Base-by-base conservation (phyloP, 2,329 filamentous ascomycete species). In the Coniochaeta hoffmannii region DNA sequence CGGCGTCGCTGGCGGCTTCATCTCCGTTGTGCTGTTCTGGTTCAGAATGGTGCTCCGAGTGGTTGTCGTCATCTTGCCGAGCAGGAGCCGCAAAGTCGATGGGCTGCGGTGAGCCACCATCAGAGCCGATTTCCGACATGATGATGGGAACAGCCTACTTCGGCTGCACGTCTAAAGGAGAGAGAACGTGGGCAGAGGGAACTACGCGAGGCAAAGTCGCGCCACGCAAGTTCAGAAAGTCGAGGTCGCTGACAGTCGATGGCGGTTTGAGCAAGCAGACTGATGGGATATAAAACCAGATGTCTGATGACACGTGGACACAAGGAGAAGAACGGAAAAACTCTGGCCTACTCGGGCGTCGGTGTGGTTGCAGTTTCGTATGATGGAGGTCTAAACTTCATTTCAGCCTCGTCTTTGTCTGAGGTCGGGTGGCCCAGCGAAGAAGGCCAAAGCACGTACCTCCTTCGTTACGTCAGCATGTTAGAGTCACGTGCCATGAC, bases 331-430 rank as follows among this genome's bases (percentile, higher is more conserved):
- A 11, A 41, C 9, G 17, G 7, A 11, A 28, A 4, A 28, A 14
- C 19, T 11, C 15, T 46, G 6, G 6, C 11, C 19, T 10, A 12
- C 15, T 8, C 15, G 19, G n/a, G 14, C 19, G 41, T 46, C 19
- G 41, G 24, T 46, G 19, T 8, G 2, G 41, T 28, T 28, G 41
- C 9, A 46, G n/a, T 11, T 46, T 46, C n/a, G n/a, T n/a, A n/a
- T n/a, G n/a, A n/a, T n/a, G 22, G 24, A 28, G 19, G 41, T n/a
- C 26, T 15, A 14, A 46, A 14, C 10, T 46, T 22, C 19, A 44
- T 24, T 46, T 46, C 41, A 46, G 41, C 41, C 41, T 46, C n/a
- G 41, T 28, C 41, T 46, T 46, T 46, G 41, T 46, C 41, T n/a
- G 22, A 28, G 41, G 41, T n/a, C n/a, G n/a, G n/a, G n/a, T 46